Evolutionary conservation across 192 early-diverging fungal species (phyloP).

Genomic region (Linderina pennispora): DNA sequence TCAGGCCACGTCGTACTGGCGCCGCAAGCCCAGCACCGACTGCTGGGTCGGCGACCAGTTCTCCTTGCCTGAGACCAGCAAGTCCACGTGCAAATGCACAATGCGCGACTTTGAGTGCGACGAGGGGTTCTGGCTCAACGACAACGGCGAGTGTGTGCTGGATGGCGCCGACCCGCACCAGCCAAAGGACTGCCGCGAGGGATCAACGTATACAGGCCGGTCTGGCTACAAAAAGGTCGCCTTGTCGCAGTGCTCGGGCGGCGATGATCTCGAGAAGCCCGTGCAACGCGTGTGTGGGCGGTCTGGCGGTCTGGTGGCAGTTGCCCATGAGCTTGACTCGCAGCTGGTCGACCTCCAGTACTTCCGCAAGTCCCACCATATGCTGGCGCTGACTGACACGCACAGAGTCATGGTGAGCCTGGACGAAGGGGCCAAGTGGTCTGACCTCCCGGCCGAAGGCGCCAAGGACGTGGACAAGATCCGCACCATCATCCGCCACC

Average conservation of each 20-base stretch:
- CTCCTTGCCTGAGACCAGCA: conserved; percentile 42
- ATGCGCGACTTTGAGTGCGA: conserved; percentile 86
- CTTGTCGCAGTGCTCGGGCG: conserved; percentile 70
- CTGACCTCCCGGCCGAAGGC: conserved; percentile 18
- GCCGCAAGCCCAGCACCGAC: conserved; percentile 60
- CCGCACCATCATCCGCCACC: conserved; percentile 53
- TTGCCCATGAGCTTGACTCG: conserved; percentile 26
- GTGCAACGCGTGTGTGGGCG: conserved; percentile 68
- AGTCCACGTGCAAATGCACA: conserved; percentile 65
- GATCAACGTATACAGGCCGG: conserved; percentile 59
- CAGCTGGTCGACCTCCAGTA: conserved; percentile 57
- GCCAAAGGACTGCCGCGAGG: conserved; percentile 61
- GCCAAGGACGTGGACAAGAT: not conserved
- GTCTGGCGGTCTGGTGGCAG: conserved; percentile 26
- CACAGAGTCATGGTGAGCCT: conserved; percentile 50
- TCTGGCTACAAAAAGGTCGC: conserved; percentile 80
- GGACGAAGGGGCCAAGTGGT: conserved; percentile 62
- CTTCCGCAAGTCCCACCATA: conserved; percentile 55
- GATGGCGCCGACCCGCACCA: conserved; percentile 70
- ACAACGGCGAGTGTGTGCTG: conserved; percentile 57
- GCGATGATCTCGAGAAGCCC: conserved; percentile 54
- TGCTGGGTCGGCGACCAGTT: conserved; percentile 71
- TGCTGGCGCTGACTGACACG: conserved; percentile 49
- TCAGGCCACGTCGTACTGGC: conserved; percentile 58
- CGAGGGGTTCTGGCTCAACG: conserved; percentile 71